Conservation (phyloP, 108 stramenopile species). For the Thalassiosira profunda region DNA sequence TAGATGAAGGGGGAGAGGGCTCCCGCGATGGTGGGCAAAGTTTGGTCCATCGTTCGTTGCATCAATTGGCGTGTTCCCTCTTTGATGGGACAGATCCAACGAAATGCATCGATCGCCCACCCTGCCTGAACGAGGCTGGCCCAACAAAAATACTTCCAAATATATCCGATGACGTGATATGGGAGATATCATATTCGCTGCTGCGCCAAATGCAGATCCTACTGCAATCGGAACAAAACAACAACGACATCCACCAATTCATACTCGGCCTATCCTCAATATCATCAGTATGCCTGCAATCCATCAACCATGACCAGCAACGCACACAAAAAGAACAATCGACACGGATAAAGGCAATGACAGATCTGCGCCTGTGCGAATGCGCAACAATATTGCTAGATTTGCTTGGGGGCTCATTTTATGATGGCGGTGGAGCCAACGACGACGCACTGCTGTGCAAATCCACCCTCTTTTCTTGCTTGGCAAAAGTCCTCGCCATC, state of each 20-base stretch:
- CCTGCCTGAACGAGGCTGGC: too few relatives aligned
- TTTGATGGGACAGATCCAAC: too few relatives aligned
- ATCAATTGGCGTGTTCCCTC: too few relatives aligned
- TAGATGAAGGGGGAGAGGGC: too few relatives aligned
- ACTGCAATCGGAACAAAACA: not conserved
- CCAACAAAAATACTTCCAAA: too few relatives aligned
- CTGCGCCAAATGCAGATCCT: constrained; percentile 9
- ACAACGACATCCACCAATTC: not conserved
- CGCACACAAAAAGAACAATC: not conserved
- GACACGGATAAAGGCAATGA: constrained; percentile 8
- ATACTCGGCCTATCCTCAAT: constrained; percentile 10
- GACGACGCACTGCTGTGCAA: constrained; percentile 22
- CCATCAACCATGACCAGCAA: not conserved
- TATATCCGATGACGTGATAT: constrained; percentile 2
- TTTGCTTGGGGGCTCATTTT: not conserved
- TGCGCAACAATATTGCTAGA: constrained; percentile 37
- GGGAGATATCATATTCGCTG: constrained; percentile 30
- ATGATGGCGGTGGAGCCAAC: not conserved
- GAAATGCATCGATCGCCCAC: too few relatives aligned
- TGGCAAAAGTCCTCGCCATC: constrained; percentile 30
- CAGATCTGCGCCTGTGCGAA: constrained; percentile 30
- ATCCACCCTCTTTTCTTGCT: constrained; percentile 31
- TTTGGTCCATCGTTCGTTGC: too few relatives aligned
- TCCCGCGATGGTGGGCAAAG: too few relatives aligned
- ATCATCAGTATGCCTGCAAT: constrained; percentile 22